Evolutionary conservation across 345 rosid genomes (phyloP).

Genomic region (Pugionium cornutum): DNA sequence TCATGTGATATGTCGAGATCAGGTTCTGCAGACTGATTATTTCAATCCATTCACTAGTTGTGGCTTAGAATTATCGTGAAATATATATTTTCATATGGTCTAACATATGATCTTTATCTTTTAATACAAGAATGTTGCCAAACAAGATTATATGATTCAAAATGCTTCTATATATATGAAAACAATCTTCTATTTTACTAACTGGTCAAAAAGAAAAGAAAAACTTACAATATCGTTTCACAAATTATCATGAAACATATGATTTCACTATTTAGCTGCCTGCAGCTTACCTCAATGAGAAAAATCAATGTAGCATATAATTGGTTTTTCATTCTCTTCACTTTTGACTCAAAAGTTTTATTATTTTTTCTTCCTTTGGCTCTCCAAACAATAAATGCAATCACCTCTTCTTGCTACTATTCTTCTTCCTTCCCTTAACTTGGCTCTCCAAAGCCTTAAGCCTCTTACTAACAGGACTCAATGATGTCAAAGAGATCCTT

Average conservation of each 20-base stretch:
- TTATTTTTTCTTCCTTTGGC: conserved; percentile 21
- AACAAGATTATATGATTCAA: neutral
- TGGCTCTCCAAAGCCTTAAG: conserved; percentile 71
- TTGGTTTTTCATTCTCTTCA: conserved; percentile 24
- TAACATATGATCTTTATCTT: too few species aligned
- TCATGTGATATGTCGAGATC: too few species aligned
- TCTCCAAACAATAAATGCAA: conserved; percentile 13
- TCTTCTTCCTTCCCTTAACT: conserved; percentile 78
- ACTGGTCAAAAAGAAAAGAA: too few species aligned
- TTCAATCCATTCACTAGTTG: too few species aligned
- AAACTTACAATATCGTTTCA: conserved; percentile 25
- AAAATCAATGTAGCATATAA: neutral
- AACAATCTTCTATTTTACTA: too few species aligned
- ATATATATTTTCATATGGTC: too few species aligned
- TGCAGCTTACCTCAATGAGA: neutral
- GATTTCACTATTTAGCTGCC: too few species aligned
- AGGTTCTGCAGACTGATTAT: too few species aligned
- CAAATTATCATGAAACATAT: neutral
- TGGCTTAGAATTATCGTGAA: too few species aligned
- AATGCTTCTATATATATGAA: too few species aligned
- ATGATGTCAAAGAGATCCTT: conserved; percentile 54
- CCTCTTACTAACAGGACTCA: conserved; percentile 62
- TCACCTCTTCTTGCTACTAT: conserved; percentile 69
- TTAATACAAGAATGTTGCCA: neutral
- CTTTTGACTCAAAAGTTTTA: conserved; percentile 22